A percentile compares a stretch with the other conserved stretches of the same genome.
These are phyloP conservation scores for Mortierella sp. DNA, from an alignment of 371 early-diverging fungal genomes.

Conservation along the genomic window DNA sequence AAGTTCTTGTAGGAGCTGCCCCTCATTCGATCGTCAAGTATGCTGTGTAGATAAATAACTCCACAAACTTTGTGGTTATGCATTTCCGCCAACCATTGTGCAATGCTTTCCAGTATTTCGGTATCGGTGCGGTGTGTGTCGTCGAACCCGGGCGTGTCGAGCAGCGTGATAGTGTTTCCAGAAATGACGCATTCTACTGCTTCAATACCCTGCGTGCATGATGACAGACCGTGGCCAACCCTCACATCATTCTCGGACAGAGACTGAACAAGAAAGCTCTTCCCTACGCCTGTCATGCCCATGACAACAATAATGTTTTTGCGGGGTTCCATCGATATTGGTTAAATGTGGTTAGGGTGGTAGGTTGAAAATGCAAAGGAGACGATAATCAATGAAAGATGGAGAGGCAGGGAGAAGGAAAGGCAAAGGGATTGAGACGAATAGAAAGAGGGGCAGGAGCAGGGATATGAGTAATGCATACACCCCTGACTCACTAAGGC, in stretches of 20 bases:
- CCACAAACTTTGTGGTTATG: neutral
- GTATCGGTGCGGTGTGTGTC: neutral
- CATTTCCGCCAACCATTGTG: neutral
- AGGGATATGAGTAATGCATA: no score
- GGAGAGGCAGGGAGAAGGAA: no score
- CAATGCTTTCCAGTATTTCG: neutral
- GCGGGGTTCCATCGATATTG: neutral
- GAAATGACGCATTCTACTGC: neutral
- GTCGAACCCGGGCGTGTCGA: slow-evolving; percentile 12
- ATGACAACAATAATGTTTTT: slow-evolving; percentile 4
- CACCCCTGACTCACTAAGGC: no score
- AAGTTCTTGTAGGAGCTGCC: slow-evolving; percentile 5
- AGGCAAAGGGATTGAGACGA: no score
- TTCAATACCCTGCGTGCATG: slow-evolving; percentile 5
- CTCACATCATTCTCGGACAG: neutral
- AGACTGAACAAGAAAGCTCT: neutral
- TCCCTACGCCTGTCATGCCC: neutral
- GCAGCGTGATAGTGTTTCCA: neutral
- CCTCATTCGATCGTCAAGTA: neutral
- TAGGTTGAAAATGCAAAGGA: no score
- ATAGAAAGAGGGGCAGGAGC: no score
- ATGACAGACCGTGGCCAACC: neutral
- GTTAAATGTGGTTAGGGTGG: neutral
- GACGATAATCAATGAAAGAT: no score
- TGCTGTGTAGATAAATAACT: slow-evolving; percentile 1